Evolutionary conservation across 176 grass and related monocot species (phyloP).

Genomic region (barley (Hordeum vulgare)): DNA sequence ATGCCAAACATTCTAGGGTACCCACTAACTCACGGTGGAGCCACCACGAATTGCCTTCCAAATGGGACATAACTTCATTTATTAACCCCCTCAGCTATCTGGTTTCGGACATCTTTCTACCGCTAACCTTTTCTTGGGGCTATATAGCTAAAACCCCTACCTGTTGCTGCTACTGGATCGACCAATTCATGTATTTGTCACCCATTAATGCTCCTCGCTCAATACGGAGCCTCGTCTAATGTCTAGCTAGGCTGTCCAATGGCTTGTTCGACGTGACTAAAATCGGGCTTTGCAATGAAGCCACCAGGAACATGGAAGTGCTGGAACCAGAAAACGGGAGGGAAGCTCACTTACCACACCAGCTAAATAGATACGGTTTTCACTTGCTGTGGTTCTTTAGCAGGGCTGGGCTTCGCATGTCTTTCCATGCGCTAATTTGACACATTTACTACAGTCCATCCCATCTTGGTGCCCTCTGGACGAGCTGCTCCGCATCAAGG

Average conservation of each 20-base stretch:
- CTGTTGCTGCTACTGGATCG: background rate
- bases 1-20: background rate
- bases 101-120: too few relatives aligned
- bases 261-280: background rate
- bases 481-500: background rate
- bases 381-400: background rate
- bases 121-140: too few relatives aligned
- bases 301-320: background rate
- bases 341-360: background rate
- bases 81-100: too few relatives aligned
- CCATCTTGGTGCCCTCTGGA: background rate
- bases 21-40: too few relatives aligned
- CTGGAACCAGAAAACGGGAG: background rate
- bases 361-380: background rate
- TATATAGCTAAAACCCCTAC: background rate
- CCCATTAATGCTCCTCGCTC: background rate
- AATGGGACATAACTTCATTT: too few relatives aligned
- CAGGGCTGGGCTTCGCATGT: background rate
- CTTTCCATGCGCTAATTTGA: background rate
- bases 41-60: too few relatives aligned
- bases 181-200: background rate
- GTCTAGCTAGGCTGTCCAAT: background rate
- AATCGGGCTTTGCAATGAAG: background rate
- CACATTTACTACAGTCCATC: background rate
- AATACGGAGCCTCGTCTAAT: background rate